These are phyloP conservation scores for Cystofilobasidium macerans DNA, from an alignment of 768 basidiomycete genomes.

Conservation along the genomic window DNA sequence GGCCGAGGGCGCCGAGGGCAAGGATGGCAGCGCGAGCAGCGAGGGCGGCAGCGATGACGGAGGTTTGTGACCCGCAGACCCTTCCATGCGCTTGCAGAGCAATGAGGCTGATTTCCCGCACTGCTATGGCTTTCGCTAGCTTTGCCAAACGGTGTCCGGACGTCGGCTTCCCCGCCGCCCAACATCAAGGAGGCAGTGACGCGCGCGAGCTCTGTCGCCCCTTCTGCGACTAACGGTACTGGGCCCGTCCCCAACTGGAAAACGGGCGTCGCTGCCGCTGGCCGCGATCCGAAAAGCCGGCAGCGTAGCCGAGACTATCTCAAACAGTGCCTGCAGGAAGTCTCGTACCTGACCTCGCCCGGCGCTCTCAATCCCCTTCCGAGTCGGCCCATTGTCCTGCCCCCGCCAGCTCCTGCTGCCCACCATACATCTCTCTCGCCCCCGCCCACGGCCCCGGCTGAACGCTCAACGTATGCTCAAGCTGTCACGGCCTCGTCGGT, in stretches of 20 bases:
- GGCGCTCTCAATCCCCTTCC: slow-evolving; percentile 96
- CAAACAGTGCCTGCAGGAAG: slow-evolving; percentile 94
- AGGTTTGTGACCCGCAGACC: neutral
- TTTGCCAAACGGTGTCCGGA: slow-evolving; percentile 4
- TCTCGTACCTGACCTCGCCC: slow-evolving; percentile 90
- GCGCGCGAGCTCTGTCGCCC: neutral
- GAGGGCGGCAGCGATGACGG: slow-evolving; percentile 23
- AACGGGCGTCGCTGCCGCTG: slow-evolving; percentile 54
- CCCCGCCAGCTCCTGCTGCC: slow-evolving; percentile 11
- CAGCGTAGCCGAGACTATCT: slow-evolving; percentile 91
- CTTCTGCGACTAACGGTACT: slow-evolving; percentile 7
- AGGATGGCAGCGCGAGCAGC: slow-evolving; percentile 12
- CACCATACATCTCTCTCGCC: neutral
- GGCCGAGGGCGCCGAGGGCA: slow-evolving; percentile 24
- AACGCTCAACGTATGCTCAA: slow-evolving; percentile 8
- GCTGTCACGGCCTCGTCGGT: neutral
- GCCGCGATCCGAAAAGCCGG: slow-evolving; percentile 88
- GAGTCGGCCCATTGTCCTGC: slow-evolving; percentile 50
- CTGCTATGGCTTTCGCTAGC: neutral
- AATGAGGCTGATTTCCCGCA: too few relatives aligned
- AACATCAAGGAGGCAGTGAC: neutral
- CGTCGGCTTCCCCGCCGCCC: neutral
- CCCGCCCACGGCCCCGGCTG: neutral
- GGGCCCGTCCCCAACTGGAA: slow-evolving; percentile 40
- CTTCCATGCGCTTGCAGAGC: neutral